A percentile compares a stretch with the other conserved stretches of the same genome.
Evolutionary conservation across 148 eudicot species (phyloP).

Genomic region (Chenopodium album): DNA sequence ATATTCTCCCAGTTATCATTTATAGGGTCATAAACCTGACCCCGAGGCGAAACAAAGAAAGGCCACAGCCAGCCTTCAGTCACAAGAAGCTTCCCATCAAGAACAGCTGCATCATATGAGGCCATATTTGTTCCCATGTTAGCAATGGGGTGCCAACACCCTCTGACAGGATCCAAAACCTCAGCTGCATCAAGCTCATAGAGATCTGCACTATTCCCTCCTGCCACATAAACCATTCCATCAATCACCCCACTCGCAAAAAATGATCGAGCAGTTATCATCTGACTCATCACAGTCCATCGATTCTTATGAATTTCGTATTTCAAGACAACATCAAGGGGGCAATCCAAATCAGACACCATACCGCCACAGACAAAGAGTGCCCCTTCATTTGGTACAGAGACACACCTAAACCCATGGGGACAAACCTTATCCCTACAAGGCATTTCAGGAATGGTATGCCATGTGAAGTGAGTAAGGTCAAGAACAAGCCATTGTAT

Average conservation of each 20-base stretch:
- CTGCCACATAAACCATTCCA: conserved; percentile 84
- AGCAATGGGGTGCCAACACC: conserved; percentile 60
- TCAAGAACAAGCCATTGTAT: conserved; percentile 80
- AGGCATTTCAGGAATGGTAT: conserved; percentile 82
- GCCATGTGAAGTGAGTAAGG: conserved; percentile 67
- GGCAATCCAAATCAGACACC: conserved; percentile 75
- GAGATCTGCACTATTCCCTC: conserved; percentile 74
- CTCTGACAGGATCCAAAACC: conserved; percentile 63
- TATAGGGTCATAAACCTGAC: conserved; percentile 82
- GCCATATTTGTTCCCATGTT: conserved; percentile 82
- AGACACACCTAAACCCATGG: conserved; percentile 73
- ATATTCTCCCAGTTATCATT: conserved; percentile 77
- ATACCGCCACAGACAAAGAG: conserved; percentile 86
- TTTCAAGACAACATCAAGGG: conserved; percentile 75
- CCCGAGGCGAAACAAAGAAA: conserved; percentile 80
- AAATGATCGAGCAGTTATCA: conserved; percentile 79
- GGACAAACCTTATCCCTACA: conserved; percentile 75
- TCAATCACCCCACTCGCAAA: conserved; percentile 81
- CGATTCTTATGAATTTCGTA: conserved; percentile 69
- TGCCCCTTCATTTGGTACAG: conserved; percentile 57
- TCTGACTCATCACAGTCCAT: conserved; percentile 86
- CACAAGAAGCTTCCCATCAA: conserved; percentile 78
- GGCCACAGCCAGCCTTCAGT: conserved; percentile 99
- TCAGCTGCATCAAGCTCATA: conserved; percentile 91
- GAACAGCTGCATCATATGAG: conserved; percentile 80